Evolutionary conservation across 345 rosid genomes (phyloP).

Genomic region (Nephelium lappaceum): DNA sequence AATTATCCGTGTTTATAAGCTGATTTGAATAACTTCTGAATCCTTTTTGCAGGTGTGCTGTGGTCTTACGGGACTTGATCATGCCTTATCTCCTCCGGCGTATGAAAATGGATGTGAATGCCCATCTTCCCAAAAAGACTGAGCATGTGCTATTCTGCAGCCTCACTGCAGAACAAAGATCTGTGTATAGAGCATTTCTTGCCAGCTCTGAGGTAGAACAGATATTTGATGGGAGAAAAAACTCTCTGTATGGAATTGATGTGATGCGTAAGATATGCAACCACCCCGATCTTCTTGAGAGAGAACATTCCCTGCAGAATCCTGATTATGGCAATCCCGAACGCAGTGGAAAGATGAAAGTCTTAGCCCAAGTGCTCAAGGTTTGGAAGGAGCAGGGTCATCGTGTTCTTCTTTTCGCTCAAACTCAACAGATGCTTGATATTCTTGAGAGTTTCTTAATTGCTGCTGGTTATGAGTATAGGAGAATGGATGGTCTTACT

Average conservation of each 20-base stretch:
- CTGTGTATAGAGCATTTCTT: conserved; percentile 90
- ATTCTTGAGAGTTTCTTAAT: conserved; percentile 81
- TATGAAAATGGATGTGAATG: conserved; percentile 89
- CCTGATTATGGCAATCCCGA: conserved; percentile 93
- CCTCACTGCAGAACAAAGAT: conserved; percentile 85
- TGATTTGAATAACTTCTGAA: conserved; percentile 1
- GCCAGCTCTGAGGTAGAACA: conserved; percentile 97
- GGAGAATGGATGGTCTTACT: conserved; percentile 96
- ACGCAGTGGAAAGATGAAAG: conserved; percentile 96
- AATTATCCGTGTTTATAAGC: background rate
- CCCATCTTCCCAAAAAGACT: conserved; percentile 83
- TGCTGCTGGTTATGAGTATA: conserved; percentile 65
- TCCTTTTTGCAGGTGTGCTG: conserved; percentile 81
- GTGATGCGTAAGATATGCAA: conserved; percentile 99
- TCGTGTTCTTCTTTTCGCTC: conserved; percentile 88
- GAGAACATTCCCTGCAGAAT: conserved; percentile 73
- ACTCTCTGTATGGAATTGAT: conserved; percentile 92
- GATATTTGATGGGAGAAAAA: conserved; percentile 77
- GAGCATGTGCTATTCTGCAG: conserved; percentile 98
- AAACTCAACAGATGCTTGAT: conserved; percentile 98
- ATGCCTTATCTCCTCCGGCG: conserved; percentile 99
- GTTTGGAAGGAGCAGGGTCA: conserved; percentile 92
- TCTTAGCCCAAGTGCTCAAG: conserved; percentile 79
- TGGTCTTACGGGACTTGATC: conserved; percentile 90
- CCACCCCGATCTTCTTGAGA: conserved; percentile 97